phyloP scores from a whole-genome alignment of 805 yeast species.

The Saturnispora saitoi region DNA sequence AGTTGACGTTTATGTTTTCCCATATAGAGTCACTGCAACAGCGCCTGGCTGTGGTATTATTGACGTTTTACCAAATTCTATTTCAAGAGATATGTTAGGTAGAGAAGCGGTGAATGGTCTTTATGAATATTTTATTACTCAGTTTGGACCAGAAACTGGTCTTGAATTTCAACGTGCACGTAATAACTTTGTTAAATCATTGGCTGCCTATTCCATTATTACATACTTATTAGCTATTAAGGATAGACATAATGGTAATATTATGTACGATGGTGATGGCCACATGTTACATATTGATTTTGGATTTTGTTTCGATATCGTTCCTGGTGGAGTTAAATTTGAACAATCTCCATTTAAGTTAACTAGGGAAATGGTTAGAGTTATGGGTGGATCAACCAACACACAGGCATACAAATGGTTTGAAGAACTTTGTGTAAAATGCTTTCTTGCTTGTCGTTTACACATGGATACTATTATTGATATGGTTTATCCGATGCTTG shows the following conservation, averaged over 20 bases:
- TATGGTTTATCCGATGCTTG: slow-evolving; percentile 87
- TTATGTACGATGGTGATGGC: slow-evolving; percentile 92
- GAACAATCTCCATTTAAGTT: slow-evolving; percentile 98
- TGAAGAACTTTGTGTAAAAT: slow-evolving; percentile 91
- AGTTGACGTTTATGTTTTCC: slow-evolving; percentile 83
- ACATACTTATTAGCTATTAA: slow-evolving; percentile 88
- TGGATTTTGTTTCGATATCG: slow-evolving; percentile 97
- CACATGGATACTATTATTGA: slow-evolving; percentile 78
- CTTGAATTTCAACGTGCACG: slow-evolving; percentile 87
- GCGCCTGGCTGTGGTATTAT: slow-evolving; percentile 99
- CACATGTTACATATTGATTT: slow-evolving; percentile 94
- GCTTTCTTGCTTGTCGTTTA: slow-evolving; percentile 81
- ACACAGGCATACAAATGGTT: slow-evolving; percentile 90
- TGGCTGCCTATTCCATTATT: slow-evolving; percentile 90
- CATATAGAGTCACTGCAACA: slow-evolving; percentile 94
- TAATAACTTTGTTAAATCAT: slow-evolving; percentile 83
- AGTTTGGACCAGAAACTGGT: slow-evolving; percentile 91
- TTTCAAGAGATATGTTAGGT: slow-evolving; percentile 96
- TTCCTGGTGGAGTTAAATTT: slow-evolving; percentile 96
- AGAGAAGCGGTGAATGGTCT: slow-evolving; percentile 97
- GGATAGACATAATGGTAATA: slow-evolving; percentile 97
- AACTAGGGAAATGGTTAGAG: slow-evolving; percentile 92
- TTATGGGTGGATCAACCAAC: slow-evolving; percentile 81
- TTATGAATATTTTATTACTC: slow-evolving; percentile 83
- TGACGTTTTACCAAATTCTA: slow-evolving; percentile 92